Conservation (phyloP, 2,329 filamentous ascomycete genomes). For the Ceratocystis papillata region DNA sequence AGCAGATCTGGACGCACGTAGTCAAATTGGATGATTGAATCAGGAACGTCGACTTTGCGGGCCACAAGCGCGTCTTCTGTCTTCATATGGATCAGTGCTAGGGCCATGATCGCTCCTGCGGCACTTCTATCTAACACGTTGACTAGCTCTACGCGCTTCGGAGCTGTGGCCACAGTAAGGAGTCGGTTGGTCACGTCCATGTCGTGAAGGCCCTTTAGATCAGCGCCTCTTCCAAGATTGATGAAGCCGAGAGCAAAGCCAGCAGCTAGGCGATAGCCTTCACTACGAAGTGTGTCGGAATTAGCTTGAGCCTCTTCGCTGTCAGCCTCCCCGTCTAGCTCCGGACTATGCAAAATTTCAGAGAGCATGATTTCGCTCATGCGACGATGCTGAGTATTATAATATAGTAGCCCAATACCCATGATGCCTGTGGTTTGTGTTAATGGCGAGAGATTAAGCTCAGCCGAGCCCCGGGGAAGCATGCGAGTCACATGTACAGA, state of each 20-base stretch:
- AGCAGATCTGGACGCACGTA: conserved; percentile 91
- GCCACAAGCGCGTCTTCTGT: conserved; percentile 80
- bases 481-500: conserved; percentile 95
- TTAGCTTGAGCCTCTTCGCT: conserved; percentile 59
- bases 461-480: conserved; percentile 82
- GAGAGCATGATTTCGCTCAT: conserved; percentile 99
- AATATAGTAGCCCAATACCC: conserved; percentile 91
- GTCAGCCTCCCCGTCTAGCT: background rate
- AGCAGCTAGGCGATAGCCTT: conserved; percentile 90
- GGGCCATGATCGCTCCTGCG: conserved; percentile 81
- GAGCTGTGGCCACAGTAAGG: conserved; percentile 71
- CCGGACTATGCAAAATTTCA: conserved; percentile 68
- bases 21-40: conserved; percentile 83
- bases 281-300: conserved; percentile 74
- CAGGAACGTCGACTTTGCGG: conserved; percentile 83
- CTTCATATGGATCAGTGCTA: conserved; percentile 94
- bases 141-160: conserved; percentile 82
- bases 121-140: conserved; percentile 89
- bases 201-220: conserved; percentile 80
- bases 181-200: conserved; percentile 88
- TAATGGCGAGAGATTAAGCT: conserved; percentile 82
- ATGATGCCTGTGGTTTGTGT: conserved; percentile 95
- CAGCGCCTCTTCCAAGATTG: conserved; percentile 81
- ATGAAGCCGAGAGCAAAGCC: conserved; percentile 90
- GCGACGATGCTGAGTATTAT: conserved; percentile 85